Percentiles rank a stretch among this genome's conserved stretches.
These are phyloP conservation scores for Cladophialophora yegresii DNA, from an alignment of 2,329 filamentous ascomycete species.

Conservation along the genomic window DNA sequence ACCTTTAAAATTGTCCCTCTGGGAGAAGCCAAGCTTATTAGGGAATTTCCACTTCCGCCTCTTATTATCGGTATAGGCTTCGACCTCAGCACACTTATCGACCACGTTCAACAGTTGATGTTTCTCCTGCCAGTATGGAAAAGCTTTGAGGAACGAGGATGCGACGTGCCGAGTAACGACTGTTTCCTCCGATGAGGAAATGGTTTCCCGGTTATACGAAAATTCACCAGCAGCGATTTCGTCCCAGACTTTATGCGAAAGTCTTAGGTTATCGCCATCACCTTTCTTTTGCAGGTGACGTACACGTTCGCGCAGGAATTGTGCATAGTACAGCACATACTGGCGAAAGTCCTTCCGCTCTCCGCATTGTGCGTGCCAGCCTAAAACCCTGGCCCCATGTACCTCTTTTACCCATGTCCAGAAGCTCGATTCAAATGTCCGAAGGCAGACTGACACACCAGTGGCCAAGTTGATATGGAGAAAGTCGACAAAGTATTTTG, in stretches of 20 bases:
- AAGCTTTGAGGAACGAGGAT: conserved; percentile 56
- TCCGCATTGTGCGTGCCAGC: conserved; percentile 57
- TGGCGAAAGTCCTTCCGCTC: conserved; percentile 63
- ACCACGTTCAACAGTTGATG: conserved; percentile 52
- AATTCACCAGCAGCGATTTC: neutral
- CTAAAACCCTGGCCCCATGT: conserved; percentile 46
- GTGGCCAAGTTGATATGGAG: conserved; percentile 41
- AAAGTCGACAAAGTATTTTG: conserved; percentile 73
- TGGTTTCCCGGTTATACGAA: neutral
- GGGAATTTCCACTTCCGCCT: conserved; percentile 13
- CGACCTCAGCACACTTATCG: conserved; percentile 48
- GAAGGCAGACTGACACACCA: conserved; percentile 50
- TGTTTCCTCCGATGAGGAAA: conserved; percentile 47
- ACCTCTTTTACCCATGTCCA: conserved; percentile 54
- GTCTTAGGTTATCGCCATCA: conserved; percentile 30
- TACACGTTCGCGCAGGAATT: conserved; percentile 68
- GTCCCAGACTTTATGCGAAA: conserved; percentile 54
- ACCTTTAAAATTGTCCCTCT: conserved; percentile 3
- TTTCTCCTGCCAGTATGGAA: conserved; percentile 44
- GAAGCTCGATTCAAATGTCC: conserved; percentile 62
- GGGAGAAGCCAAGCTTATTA: conserved; percentile 9
- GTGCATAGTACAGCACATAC: conserved; percentile 60
- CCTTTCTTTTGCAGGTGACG: conserved; percentile 51
- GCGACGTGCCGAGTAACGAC: conserved; percentile 71
- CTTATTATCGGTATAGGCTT: conserved; percentile 6